Conservation (phyloP, 768 basidiomycete species). For the Hemileccinum rubropunctum region DNA sequence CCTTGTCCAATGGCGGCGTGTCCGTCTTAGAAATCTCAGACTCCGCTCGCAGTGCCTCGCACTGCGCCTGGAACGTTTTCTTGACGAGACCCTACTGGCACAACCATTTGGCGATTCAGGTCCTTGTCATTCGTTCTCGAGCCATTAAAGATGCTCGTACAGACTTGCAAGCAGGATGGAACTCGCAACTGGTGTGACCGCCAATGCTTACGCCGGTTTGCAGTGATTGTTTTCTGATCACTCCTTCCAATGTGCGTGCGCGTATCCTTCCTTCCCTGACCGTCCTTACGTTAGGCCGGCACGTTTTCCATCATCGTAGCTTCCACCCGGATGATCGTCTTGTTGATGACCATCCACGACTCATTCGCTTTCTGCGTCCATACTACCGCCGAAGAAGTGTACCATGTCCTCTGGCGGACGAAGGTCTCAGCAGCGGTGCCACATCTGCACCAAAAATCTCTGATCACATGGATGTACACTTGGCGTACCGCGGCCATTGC, state of each 20-base stretch:
- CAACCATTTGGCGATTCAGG: neutral
- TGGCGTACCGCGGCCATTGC: constrained; percentile 15
- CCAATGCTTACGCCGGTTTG: constrained; percentile 13
- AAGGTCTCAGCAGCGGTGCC: neutral
- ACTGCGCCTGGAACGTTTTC: no score
- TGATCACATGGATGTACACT: constrained; percentile 29
- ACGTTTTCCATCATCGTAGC: constrained; percentile 18
- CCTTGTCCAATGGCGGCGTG: no score
- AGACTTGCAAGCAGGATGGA: constrained; percentile 15
- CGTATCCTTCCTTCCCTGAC: neutral
- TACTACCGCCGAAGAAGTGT: constrained; percentile 15
- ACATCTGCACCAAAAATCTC: constrained; percentile 7
- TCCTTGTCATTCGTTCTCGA: constrained; percentile 15
- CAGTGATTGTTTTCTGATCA: no score
- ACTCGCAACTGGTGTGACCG: constrained; percentile 24
- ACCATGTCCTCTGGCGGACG: neutral
- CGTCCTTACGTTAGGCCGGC: constrained; percentile 22
- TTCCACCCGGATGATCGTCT: constrained; percentile 13
- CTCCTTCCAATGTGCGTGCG: constrained; percentile 23
- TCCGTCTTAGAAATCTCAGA: no score
- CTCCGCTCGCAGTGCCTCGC: no score
- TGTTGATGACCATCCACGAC: constrained; percentile 16
- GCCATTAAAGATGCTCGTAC: constrained; percentile 23
- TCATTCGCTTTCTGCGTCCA: constrained; percentile 26
- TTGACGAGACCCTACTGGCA: no score